Percentiles rank a stretch among this genome's conserved stretches.
Evolutionary conservation across 225 moss, liverwort and hornwort species (phyloP).

Genomic region (Physcomitrium patens): DNA sequence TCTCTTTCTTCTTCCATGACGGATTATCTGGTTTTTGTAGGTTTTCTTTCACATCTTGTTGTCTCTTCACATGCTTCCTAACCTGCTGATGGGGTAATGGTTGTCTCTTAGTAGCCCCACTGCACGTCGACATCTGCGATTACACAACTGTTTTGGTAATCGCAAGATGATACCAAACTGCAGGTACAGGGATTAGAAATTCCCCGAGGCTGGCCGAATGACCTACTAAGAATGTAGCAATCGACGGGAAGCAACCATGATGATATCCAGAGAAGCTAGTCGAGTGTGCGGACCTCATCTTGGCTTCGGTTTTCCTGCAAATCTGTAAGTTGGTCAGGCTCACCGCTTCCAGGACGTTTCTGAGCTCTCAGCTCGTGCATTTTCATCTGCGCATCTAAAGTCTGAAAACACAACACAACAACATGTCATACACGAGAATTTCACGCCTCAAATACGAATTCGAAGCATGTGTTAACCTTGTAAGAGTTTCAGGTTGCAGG

Average conservation of each 20-base stretch:
- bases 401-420: constrained; percentile 35
- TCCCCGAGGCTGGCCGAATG: neutral
- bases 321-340: constrained; percentile 23
- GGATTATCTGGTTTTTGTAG: constrained; percentile 30
- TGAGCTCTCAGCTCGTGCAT: constrained; percentile 43
- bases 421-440: neutral
- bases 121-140: constrained; percentile 28
- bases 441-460: neutral
- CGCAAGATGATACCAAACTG: neutral
- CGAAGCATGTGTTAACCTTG: constrained; percentile 1
- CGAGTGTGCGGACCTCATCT: constrained; percentile 37
- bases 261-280: neutral
- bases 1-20: constrained; percentile 55
- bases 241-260: neutral
- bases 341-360: constrained; percentile 28
- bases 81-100: constrained; percentile 42
- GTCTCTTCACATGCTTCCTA: constrained; percentile 29
- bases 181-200: neutral
- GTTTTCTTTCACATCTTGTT: constrained; percentile 42
- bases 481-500: neutral
- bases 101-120: constrained; percentile 38
- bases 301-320: constrained; percentile 17
- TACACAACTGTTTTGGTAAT: constrained; percentile 15
- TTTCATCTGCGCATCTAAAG: constrained; percentile 57
- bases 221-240: constrained; percentile 8